Base-by-base conservation (phyloP, 768 basidiomycete genomes). In the Boletus barrowsii region DNA sequence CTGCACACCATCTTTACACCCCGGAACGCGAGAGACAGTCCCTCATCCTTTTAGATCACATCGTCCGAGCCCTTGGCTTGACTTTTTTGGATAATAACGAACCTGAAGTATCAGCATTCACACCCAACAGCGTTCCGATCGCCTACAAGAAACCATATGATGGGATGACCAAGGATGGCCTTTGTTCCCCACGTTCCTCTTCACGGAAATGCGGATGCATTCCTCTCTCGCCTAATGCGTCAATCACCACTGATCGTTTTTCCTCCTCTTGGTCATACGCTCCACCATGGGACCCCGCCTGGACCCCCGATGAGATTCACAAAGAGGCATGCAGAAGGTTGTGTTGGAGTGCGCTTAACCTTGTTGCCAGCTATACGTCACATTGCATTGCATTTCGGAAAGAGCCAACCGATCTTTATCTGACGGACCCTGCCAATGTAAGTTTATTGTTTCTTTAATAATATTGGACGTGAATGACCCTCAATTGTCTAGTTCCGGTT, bases 301-400 rank as follows among this genome's bases (percentile, higher is more conserved):
- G 87, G 87, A 72, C 75, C 3, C 65, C 73, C 1, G 72, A 71
- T 1, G 80, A 91, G 57, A 76, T 79, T 33, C 78, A 79, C 36
- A 80, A 79, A 50, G 90, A 92, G 63, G 86, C 88, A 61, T 83
- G 83, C 52, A 79, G 89, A n/a, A 73, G 90, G 24, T 74, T 91
- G 17, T 87, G 86, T 63, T 91, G 90, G 90, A 79, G 81, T 54
- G 79, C 89, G 17, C 77, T 92, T 39, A 79, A 79, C 54, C 77
- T 90, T 26, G 78, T 88, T 49, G 81, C 87, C 9, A 81, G 78
- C 52, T 85, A 87, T 62, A 82, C 84, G 15, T 80, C 83, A 20
- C 83, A 85, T 61, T 87, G 85, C 61, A 83, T 83, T 18, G 83
- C 84, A 0, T 83, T 87, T 68, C 78, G 83, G 51, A 76, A 77